These are phyloP conservation scores for Phlebopus sp. DNA, from an alignment of 1,284 basidiomycete species.

Conservation along the genomic window DNA sequence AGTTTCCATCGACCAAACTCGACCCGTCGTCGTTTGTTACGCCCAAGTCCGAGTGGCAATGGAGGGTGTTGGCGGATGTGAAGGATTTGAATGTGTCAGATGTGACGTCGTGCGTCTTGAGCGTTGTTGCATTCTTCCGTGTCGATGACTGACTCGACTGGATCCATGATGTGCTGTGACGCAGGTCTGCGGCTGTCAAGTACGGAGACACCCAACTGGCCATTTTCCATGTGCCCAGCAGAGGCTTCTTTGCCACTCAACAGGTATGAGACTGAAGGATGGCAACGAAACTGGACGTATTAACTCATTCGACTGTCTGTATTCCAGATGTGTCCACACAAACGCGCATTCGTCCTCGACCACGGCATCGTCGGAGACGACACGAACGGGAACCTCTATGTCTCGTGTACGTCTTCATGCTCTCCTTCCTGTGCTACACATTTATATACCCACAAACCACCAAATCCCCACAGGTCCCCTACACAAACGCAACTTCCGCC, in stretches of 20 bases:
- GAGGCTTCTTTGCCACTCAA: conserved; percentile 67
- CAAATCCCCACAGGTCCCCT: conserved; percentile 48
- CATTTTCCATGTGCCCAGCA: conserved; percentile 56
- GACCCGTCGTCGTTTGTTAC: conserved; percentile 37
- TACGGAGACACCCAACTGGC: conserved; percentile 75
- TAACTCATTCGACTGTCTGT: not conserved
- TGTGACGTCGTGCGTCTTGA: conserved; percentile 44
- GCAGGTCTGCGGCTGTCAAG: conserved; percentile 52
- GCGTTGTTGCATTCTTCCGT: conserved; percentile 13
- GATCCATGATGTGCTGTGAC: conserved; percentile 22
- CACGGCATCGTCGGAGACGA: conserved; percentile 68
- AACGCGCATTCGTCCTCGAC: conserved; percentile 70
- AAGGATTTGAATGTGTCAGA: conserved; percentile 53
- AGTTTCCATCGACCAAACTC: conserved; percentile 48
- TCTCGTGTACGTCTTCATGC: conserved; percentile 38
- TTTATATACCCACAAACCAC: conserved; percentile 28
- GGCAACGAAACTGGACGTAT: not conserved
- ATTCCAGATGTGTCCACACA: conserved; percentile 54
- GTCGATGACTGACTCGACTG: too few relatives aligned
- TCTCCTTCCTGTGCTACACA: not conserved
- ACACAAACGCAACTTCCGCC: conserved; percentile 70
- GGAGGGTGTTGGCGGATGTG: conserved; percentile 51
- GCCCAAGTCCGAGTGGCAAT: conserved; percentile 57
- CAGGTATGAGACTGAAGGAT: conserved; percentile 40
- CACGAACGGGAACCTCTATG: conserved; percentile 45